Percentiles rank a stretch among this genome's conserved stretches.
Evolutionary conservation across 306 rosid species (phyloP).

Genomic region (Corylus heterophylla): DNA sequence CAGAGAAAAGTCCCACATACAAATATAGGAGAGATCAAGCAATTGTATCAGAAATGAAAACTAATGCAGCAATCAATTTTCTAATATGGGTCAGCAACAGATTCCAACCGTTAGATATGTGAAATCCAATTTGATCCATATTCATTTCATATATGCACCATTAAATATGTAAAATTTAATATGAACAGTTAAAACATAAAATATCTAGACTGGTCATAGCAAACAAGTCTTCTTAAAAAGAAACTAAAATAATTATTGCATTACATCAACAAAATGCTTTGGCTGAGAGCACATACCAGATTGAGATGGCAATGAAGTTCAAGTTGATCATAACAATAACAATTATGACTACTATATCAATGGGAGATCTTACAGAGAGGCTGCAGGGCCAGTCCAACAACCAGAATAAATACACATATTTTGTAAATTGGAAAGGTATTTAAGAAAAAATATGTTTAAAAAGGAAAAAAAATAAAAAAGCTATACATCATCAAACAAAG

Average conservation of each 20-base stretch:
- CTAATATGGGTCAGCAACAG: not conserved
- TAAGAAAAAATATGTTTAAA: constrained; percentile 9
- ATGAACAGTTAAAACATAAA: too few species aligned
- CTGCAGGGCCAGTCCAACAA: constrained; percentile 34
- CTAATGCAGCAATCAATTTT: not conserved
- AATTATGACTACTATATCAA: constrained; percentile 32
- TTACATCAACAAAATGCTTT: not conserved
- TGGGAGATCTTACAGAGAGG: constrained; percentile 39
- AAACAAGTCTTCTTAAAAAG: too few species aligned
- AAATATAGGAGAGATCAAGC: not conserved
- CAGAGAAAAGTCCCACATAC: not conserved
- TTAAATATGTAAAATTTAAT: too few species aligned
- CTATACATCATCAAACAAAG: constrained; percentile 47
- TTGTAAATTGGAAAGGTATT: constrained; percentile 32
- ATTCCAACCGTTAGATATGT: too few species aligned
- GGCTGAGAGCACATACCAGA: not conserved
- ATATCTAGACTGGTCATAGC: too few species aligned
- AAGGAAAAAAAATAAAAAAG: constrained; percentile 39
- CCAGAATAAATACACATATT: constrained; percentile 35
- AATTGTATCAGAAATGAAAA: not conserved
- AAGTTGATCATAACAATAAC: constrained; percentile 40
- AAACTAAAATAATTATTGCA: not conserved
- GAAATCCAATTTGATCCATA: too few species aligned
- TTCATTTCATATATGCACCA: too few species aligned
- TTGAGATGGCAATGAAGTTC: constrained; percentile 23